phyloP scores from a whole-genome alignment of 495 filamentous ascomycete genomes.

The Sordaria brevicollis region DNA sequence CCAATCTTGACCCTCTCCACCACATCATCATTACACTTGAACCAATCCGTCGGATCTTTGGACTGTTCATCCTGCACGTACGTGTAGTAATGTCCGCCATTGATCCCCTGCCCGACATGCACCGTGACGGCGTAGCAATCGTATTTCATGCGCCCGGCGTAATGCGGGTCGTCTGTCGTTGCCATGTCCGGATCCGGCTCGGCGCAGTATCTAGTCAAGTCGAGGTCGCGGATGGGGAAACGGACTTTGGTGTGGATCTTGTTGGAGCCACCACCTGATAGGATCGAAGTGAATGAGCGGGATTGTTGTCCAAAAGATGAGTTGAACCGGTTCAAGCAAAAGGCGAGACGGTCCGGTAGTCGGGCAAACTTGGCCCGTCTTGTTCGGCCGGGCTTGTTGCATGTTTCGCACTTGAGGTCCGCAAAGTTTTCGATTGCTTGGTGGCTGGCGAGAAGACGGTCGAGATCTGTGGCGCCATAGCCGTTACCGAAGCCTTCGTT shows the following conservation, averaged over 20 bases:
- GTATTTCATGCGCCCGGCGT: constrained; percentile 23
- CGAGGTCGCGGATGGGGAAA: constrained; percentile 27
- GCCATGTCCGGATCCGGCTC: constrained; percentile 7
- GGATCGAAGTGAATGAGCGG: not conserved
- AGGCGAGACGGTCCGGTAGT: constrained; percentile 23
- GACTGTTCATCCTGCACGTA: constrained; percentile 24
- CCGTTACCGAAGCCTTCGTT: not conserved
- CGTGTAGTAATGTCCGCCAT: constrained; percentile 34
- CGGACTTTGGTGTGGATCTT: constrained; percentile 20
- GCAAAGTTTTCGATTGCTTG: constrained; percentile 6
- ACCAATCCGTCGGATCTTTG: constrained; percentile 21
- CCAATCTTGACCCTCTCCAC: constrained; percentile 21
- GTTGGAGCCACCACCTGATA: not conserved
- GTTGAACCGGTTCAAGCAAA: constrained; percentile 21
- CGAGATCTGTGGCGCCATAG: constrained; percentile 9
- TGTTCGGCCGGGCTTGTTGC: constrained; percentile 17
- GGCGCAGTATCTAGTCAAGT: constrained; percentile 23
- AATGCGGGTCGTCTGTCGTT: constrained; percentile 10
- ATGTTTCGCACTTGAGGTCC: constrained; percentile 19
- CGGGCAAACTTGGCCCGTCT: constrained; percentile 21
- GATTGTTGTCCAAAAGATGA: not conserved
- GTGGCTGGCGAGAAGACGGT: constrained; percentile 9
- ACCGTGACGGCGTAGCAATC: constrained; percentile 36
- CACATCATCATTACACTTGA: constrained; percentile 18
- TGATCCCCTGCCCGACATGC: constrained; percentile 18